phyloP scores from a whole-genome alignment of 345 rosid genomes.

The Diplotaxis tenuifolia region DNA sequence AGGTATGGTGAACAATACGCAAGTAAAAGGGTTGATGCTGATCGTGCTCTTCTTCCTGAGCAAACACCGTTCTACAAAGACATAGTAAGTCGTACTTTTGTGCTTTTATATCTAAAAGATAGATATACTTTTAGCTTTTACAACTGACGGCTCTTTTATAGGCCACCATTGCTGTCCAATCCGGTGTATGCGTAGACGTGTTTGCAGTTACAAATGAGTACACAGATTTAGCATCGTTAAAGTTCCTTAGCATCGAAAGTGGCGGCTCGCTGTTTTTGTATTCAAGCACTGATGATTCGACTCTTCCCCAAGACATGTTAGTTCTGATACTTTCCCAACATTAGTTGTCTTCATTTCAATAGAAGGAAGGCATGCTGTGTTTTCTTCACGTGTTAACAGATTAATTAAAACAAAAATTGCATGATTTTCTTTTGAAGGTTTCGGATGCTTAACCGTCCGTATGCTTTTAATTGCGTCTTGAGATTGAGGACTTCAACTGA shows the following conservation, averaged over 20 bases:
- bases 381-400: constrained; percentile 2
- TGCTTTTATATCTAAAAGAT: constrained; percentile 2
- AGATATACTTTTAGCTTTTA: constrained; percentile 24
- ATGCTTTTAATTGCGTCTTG: constrained; percentile 90
- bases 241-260: constrained; percentile 96
- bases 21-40: constrained; percentile 98
- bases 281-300: constrained; percentile 90
- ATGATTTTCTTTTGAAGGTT: constrained; percentile 52
- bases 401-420: constrained; percentile 3
- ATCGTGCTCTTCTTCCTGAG: constrained; percentile 96
- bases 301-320: constrained; percentile 99
- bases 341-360: background rate
- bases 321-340: constrained; percentile 33
- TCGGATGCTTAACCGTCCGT: constrained; percentile 89
- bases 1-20: constrained; percentile 99
- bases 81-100: constrained; percentile 54
- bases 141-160: constrained; percentile 51
- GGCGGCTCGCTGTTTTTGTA: constrained; percentile 89
- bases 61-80: constrained; percentile 98
- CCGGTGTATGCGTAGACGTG: constrained; percentile 96
- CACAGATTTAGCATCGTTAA: constrained; percentile 94
- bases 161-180: constrained; percentile 95
- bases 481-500: constrained; percentile 93
- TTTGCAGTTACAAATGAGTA: constrained; percentile 98
- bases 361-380: constrained; percentile 3